phyloP scores from a whole-genome alignment of 2,329 filamentous ascomycete species.

The Cladophialophora psammophila region DNA sequence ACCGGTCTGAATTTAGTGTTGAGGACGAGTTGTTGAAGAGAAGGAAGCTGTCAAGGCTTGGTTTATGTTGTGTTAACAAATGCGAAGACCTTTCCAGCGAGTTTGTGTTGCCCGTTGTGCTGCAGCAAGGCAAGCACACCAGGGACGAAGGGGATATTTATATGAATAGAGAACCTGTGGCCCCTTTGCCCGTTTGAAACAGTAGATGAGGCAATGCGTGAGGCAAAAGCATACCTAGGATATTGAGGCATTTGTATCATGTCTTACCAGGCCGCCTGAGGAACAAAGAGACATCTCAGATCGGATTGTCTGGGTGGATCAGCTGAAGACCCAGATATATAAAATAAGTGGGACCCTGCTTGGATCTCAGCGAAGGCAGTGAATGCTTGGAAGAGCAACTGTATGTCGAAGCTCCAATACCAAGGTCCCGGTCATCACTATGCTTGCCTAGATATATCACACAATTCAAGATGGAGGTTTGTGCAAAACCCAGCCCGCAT shows the following conservation, averaged over 20 bases:
- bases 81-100: neutral
- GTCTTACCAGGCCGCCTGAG: neutral
- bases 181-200: neutral
- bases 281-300: neutral
- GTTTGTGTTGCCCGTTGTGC: neutral
- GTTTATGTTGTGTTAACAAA: neutral
- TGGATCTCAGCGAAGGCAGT: neutral
- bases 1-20: neutral
- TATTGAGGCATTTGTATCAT: neutral
- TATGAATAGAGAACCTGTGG: neutral
- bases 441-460: neutral
- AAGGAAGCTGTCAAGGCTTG: neutral
- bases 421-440: too few species aligned
- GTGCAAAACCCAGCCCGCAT: neutral
- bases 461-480: neutral
- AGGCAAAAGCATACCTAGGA: neutral
- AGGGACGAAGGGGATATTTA: neutral
- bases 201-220: neutral
- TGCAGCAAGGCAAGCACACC: neutral
- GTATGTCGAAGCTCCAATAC: neutral
- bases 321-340: neutral
- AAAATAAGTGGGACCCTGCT: neutral
- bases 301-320: neutral
- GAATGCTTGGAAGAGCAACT: neutral
- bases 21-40: neutral